A percentile compares a stretch with the other conserved stretches of the same genome.
Evolutionary conservation across 2,329 filamentous ascomycete species (phyloP).

Genomic region (Daldinia eschscholtzii): DNA sequence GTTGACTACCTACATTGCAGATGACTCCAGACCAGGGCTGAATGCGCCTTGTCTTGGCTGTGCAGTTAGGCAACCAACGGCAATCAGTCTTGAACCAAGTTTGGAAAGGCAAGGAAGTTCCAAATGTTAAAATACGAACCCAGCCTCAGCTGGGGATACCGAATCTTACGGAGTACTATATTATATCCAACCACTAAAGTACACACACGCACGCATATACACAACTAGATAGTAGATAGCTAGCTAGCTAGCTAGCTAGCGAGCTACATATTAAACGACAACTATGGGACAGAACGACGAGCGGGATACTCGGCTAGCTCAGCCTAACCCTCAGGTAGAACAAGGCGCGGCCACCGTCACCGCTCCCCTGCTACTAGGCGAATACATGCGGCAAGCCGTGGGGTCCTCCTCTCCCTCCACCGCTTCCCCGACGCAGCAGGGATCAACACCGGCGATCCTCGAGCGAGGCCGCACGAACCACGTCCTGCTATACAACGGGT

Average conservation of each 20-base stretch:
- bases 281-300: neutral
- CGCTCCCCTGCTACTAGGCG: constrained; percentile 1
- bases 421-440: constrained; percentile 1
- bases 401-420: neutral
- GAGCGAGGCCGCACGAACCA: constrained; percentile 27
- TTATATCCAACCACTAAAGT: neutral
- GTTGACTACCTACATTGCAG: neutral
- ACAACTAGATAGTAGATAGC: neutral
- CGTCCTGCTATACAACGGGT: constrained; percentile 55
- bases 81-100: neutral
- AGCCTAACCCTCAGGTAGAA: neutral
- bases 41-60: constrained; percentile 11
- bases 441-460: constrained; percentile 21
- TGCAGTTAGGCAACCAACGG: constrained; percentile 23
- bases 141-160: neutral
- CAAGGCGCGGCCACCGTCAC: neutral
- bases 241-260: neutral
- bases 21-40: neutral
- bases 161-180: neutral
- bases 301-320: neutral
- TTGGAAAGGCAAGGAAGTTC: constrained; percentile 6
- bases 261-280: neutral
- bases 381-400: constrained; percentile 5
- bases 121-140: constrained; percentile 35
- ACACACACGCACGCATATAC: neutral